A percentile compares a stretch with the other conserved stretches of the same genome.
Evolutionary conservation across 2,329 filamentous ascomycete genomes (phyloP).

Genomic region (Cylindrodendrum hubeiense): DNA sequence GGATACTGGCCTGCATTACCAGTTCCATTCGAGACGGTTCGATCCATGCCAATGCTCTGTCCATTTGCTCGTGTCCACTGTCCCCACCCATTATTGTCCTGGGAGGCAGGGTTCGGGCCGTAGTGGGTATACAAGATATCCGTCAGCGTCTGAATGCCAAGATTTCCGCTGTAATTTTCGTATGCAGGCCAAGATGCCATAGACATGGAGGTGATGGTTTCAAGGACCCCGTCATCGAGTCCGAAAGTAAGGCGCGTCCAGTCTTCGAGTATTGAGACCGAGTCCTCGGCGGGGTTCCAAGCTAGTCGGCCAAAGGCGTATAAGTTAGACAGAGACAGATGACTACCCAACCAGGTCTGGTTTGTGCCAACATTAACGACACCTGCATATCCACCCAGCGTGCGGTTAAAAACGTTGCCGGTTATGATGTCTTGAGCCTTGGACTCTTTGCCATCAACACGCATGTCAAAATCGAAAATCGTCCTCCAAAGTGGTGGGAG

Average conservation of each 20-base stretch:
- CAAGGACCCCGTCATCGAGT: slow-evolving; percentile 63
- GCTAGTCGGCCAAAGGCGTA: slow-evolving; percentile 77
- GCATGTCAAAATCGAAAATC: slow-evolving; percentile 75
- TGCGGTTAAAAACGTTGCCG: slow-evolving; percentile 69
- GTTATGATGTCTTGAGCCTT: slow-evolving; percentile 71
- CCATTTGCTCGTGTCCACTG: slow-evolving; percentile 77
- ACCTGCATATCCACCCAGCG: slow-evolving; percentile 71
- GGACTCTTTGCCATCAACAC: slow-evolving; percentile 68
- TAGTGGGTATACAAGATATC: slow-evolving; percentile 74
- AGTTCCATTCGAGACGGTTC: slow-evolving; percentile 76
- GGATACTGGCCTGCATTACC: slow-evolving; percentile 76
- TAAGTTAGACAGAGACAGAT: slow-evolving; percentile 78
- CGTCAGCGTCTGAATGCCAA: slow-evolving; percentile 77
- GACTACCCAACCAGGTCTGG: slow-evolving; percentile 76
- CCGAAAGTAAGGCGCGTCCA: slow-evolving; percentile 79
- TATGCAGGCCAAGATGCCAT: slow-evolving; percentile 79
- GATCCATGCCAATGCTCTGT: slow-evolving; percentile 75
- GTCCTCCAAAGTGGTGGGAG: slow-evolving; percentile 77
- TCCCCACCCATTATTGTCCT: slow-evolving; percentile 77
- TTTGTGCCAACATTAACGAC: slow-evolving; percentile 77
- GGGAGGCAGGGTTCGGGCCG: slow-evolving; percentile 74
- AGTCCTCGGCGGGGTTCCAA: slow-evolving; percentile 69
- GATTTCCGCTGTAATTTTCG: slow-evolving; percentile 77
- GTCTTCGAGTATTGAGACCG: slow-evolving; percentile 64
- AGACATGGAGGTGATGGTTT: slow-evolving; percentile 71